These are phyloP conservation scores for Nephelium lappaceum DNA, from an alignment of 345 rosid species.

Conservation along the genomic window DNA sequence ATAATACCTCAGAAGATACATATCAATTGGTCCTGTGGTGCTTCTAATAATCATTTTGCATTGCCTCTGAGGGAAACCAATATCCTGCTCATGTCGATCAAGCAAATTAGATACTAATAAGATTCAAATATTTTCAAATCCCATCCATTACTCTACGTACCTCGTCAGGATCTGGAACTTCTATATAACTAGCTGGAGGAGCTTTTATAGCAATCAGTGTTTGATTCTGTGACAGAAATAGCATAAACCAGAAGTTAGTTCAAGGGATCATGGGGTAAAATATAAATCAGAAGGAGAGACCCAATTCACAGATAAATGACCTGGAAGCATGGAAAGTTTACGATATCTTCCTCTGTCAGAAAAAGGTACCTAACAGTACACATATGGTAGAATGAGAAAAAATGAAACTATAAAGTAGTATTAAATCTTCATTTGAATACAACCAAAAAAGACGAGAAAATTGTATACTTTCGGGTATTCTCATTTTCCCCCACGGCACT, in stretches of 20 bases:
- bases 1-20: slow-evolving; percentile 63
- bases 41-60: slow-evolving; percentile 71
- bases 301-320: slow-evolving; percentile 38
- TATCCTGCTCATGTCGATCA: slow-evolving; percentile 43
- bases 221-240: slow-evolving; percentile 47
- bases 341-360: slow-evolving; percentile 63
- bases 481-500: slow-evolving; percentile 57
- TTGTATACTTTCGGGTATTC: slow-evolving; percentile 41
- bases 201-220: slow-evolving; percentile 68
- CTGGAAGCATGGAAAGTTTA: slow-evolving; percentile 60
- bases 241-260: background rate
- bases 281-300: slow-evolving; percentile 8
- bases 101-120: slow-evolving; percentile 2
- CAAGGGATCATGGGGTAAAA: background rate
- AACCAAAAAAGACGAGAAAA: background rate
- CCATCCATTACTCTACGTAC: slow-evolving; percentile 30
- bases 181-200: slow-evolving; percentile 69
- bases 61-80: slow-evolving; percentile 50
- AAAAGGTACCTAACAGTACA: slow-evolving; percentile 54
- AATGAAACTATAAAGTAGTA: background rate
- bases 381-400: background rate
- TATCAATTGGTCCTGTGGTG: slow-evolving; percentile 63
- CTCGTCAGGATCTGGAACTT: slow-evolving; percentile 82
- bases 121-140: slow-evolving; percentile 5
- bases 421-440: background rate